Base-by-base conservation (phyloP, 2,329 filamentous ascomycete genomes). In the Stemphylium vesicarium region DNA sequence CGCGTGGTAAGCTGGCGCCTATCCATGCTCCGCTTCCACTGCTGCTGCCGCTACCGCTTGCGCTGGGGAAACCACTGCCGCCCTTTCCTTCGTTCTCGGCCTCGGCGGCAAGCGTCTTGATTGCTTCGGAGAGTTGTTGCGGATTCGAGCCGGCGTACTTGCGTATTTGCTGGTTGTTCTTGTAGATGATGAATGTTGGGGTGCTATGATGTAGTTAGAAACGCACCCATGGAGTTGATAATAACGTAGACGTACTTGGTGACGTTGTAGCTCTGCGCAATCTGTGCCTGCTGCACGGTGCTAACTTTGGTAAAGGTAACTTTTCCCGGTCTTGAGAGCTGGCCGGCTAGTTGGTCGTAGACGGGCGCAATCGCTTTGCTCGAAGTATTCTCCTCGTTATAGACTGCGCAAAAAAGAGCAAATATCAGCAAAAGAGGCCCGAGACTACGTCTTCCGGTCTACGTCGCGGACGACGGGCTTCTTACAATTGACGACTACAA, bases 401-500 rank as follows among this genome's bases (percentile, higher is more conserved):
- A 94, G 82, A 97, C 92, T 96, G 68, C 44, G 26, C 26, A 29
- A 29, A 29, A 39, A 33, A 48, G 22, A 54, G 43, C 57, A 57
- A 57, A 66, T 32, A 63, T 68, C 45, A 71, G 62, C 50, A 59
- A 46, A 68, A 57, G 63, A 67, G 60, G 65, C 39, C 10, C 40
- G 16, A 24, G 18, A 20, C 12, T n/a, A 32, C 32, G 41, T 35
- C 29, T 22, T 44, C 56, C 48, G 42, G 38, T 20, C 26, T 49
- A n/a, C 38, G 42, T 60, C 35, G 44, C 16, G 10, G 15, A 18
- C 29, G 53, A 37, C 40, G 46, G 46, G 56, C 51, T 57, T 82
- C 91, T 84, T 81, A 96, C 92, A 97, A 79, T 96, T 91, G 70
- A 89, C 88, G 50, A 98, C 88, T 37, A 98, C 91, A 56, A 96